These are phyloP conservation scores for Xylaria multiplex DNA, from an alignment of 2,329 filamentous ascomycete genomes.

Conservation along the genomic window DNA sequence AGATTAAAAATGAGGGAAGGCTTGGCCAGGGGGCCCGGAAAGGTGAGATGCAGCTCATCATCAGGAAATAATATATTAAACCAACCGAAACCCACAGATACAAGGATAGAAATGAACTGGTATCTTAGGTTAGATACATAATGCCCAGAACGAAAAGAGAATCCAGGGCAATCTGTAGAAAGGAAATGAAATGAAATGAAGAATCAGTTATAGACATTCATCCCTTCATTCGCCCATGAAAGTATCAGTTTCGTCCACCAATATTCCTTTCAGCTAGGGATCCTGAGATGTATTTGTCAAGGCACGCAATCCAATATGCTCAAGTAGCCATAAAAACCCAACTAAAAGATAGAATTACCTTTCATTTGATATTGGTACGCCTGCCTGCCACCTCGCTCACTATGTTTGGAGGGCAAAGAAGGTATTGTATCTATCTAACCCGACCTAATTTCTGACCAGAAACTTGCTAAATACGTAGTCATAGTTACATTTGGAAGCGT, in stretches of 20 bases:
- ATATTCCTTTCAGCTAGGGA: not conserved
- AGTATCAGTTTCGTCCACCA: not conserved
- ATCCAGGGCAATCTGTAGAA: not conserved
- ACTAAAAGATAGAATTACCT: not conserved
- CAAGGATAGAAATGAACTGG: not conserved
- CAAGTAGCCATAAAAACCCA: not conserved
- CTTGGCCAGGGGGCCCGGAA: not conserved
- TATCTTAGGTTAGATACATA: not conserved
- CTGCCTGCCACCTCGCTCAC: conserved; percentile 14
- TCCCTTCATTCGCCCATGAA: not conserved
- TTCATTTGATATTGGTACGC: conserved; percentile 12
- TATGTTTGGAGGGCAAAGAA: conserved; percentile 9
- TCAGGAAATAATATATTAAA: not conserved
- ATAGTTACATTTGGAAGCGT: conserved; percentile 23
- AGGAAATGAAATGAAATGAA: not conserved
- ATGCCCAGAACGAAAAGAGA: not conserved
- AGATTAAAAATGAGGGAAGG: not conserved
- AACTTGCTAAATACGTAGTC: conserved; percentile 6
- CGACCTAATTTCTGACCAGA: conserved; percentile 5
- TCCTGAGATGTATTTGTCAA: not conserved
- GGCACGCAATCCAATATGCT: not conserved
- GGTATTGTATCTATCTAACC: conserved; percentile 24
- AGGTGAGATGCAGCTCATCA: not conserved
- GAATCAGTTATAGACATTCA: not conserved
- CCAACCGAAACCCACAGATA: not conserved